Base-by-base conservation (phyloP, 1,139 yeast species). In the Yamadazyma atlantica region DNA sequence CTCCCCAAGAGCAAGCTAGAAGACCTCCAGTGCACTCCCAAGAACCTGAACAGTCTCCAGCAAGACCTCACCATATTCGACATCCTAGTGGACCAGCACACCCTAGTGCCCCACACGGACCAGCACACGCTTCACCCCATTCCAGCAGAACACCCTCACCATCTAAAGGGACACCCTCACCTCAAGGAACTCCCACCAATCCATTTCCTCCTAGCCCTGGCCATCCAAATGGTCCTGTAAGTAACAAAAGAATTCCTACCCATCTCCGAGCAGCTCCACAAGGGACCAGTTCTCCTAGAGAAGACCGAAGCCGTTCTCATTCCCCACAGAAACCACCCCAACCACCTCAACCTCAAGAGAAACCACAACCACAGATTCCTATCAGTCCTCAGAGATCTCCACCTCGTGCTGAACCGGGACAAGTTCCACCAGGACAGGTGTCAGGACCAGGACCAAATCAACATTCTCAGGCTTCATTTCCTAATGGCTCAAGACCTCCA, bases 101-200 rank as follows among this genome's bases (percentile, higher is more conserved):
- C 6, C n/a, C n/a, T n/a, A n/a, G n/a, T n/a, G 13, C 13, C 5
- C 27, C 13, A 5, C 27, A 24, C 12, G n/a, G 27, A n/a, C 27
- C 27, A 24, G n/a, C 6, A 13, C 26, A 23, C 17, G 12, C 9
- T 19, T 9, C 22, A 19, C 22, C 4, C n/a, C 11, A 5, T 11
- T 19, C 39, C 24, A 40, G 32, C 36, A 38, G 47, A 27, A 44
- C 47, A 2, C 47, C 47, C 4, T 44, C 48, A 11, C 48, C 46
- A 9, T 16, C 36, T 6, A 38, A 31, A n/a, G 38, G 24, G 10
- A 22, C 32, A 7, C 22, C 13, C 2, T 18, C 24, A 26, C 37
- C 38, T 17, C 38, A 32, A 11, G 32, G 29, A 26, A 29, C 38
- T 30, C 24, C 39, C 4, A 28, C 16, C 14, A 38, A 33, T 14